A percentile compares a stretch with the other conserved stretches of the same genome.
phyloP scores from a whole-genome alignment of 2,329 filamentous ascomycete species.

The Pseudogymnoascus sp. region DNA sequence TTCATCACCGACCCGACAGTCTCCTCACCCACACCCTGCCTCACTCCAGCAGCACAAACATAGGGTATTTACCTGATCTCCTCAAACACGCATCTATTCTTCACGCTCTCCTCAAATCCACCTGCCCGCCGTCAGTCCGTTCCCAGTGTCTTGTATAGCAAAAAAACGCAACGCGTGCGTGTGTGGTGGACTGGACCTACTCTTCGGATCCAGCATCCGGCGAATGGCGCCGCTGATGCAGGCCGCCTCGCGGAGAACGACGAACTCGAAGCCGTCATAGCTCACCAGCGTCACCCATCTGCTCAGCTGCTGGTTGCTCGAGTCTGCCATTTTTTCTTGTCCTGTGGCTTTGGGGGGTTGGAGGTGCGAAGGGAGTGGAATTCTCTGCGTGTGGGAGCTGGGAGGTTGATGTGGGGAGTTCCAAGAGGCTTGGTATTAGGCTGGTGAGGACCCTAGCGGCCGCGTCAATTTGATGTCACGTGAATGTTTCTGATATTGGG shows the following conservation, averaged over 20 bases:
- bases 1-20: constrained; percentile 13
- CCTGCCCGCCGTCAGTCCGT: constrained; percentile 32
- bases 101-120: constrained; percentile 57
- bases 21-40: neutral
- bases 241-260: constrained; percentile 64
- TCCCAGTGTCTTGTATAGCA: constrained; percentile 10
- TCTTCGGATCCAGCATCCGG: constrained; percentile 65
- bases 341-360: neutral
- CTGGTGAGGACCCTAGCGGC: neutral
- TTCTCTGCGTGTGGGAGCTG: neutral
- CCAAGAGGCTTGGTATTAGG: neutral
- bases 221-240: constrained; percentile 65
- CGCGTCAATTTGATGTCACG: neutral
- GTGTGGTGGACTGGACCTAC: constrained; percentile 34
- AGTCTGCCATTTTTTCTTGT: neutral
- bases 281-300: constrained; percentile 75
- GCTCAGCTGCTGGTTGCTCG: constrained; percentile 29
- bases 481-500: constrained; percentile 7
- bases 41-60: neutral
- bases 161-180: constrained; percentile 15
- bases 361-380: neutral
- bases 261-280: constrained; percentile 69
- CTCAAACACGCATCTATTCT: constrained; percentile 58
- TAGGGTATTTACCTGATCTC: constrained; percentile 60
- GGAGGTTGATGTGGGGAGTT: neutral